Base-by-base conservation (phyloP, 305 asterid genomes). In the Coffea humblotiana region DNA sequence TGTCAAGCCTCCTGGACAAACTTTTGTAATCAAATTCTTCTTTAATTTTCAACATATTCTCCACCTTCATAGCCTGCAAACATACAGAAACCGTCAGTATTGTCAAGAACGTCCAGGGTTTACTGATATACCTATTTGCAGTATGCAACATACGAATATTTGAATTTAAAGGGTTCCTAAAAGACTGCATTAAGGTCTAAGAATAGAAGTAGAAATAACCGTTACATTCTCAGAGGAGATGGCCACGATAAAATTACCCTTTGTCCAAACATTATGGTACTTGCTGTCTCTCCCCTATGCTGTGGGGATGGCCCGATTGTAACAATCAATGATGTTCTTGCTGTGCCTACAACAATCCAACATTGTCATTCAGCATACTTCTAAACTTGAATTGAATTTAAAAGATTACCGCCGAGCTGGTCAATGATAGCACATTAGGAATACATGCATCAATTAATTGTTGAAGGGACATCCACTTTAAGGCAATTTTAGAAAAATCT, bases 21-120 rank as follows among this genome's bases (percentile, higher is more conserved):
- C 95, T 89, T 88, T 92, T 93, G 90, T 93, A 95, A 87, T 95
- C 98, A 87, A 93, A 95, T 86, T 93, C 98, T 86, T 93, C 97
- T 82, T 93, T 95, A 49, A 93, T 85, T 86, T 92, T 95, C 83
- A 95, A 82, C 99, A 91, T 93, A 85, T 95, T 95, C 92, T 95
- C 97, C 67, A 95, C 97, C 88, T 95, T 95, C 98, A 93, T 92
- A 73, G 98, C 98, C 98, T 95, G 92, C 52, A 79, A 25, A 82
- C 61, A 32, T 15, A 64, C 5, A 40, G 43, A 40, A 3, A 40
- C 43, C 6, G 43, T 14, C 45, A n/a, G 37, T 63, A n/a, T 75
- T 52, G 64, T 61, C 40, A 66, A 32, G 61, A 58, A 66, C 37
- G 11, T 45, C 61, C 76, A 14, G 58, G 14, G 49, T 11, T 45